Conservation (phyloP, 352 stramenopile species). For the Detonula confervacea region DNA sequence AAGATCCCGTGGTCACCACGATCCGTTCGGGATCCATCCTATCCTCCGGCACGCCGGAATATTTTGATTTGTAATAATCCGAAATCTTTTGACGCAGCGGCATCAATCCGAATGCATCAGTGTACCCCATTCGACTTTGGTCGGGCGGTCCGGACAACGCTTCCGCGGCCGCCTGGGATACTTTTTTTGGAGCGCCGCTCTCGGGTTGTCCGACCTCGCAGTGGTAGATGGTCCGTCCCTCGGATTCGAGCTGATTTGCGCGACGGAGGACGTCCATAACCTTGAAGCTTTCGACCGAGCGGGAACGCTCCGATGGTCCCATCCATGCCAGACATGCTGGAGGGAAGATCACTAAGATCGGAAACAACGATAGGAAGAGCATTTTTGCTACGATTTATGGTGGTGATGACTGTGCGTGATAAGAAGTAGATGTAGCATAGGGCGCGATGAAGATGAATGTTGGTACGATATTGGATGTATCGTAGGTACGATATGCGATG, state of each 20-base stretch:
- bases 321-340: no score
- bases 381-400: no score
- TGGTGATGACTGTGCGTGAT: no score
- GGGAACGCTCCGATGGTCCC: constrained; percentile 35
- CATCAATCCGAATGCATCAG: constrained; percentile 81
- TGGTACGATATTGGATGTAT: no score
- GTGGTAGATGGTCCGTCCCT: constrained; percentile 70
- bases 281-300: constrained; percentile 76
- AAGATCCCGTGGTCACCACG: constrained; percentile 85
- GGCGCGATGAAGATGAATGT: no score
- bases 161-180: constrained; percentile 66
- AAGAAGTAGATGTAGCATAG: no score
- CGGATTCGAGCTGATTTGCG: constrained; percentile 76
- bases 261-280: constrained; percentile 82
- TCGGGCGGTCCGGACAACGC: constrained; percentile 67
- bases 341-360: no score
- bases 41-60: constrained; percentile 38
- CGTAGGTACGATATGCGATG: no score
- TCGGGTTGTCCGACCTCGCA: constrained; percentile 85
- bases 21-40: constrained; percentile 55
- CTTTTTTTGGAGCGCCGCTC: constrained; percentile 72
- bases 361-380: no score
- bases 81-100: constrained; percentile 76
- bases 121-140: constrained; percentile 81
- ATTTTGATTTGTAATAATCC: constrained; percentile 75